A percentile compares a stretch with the other conserved stretches of the same genome.
Evolutionary conservation across 1,284 basidiomycete species (phyloP).

Genomic region (Phellinidium pouzarii): DNA sequence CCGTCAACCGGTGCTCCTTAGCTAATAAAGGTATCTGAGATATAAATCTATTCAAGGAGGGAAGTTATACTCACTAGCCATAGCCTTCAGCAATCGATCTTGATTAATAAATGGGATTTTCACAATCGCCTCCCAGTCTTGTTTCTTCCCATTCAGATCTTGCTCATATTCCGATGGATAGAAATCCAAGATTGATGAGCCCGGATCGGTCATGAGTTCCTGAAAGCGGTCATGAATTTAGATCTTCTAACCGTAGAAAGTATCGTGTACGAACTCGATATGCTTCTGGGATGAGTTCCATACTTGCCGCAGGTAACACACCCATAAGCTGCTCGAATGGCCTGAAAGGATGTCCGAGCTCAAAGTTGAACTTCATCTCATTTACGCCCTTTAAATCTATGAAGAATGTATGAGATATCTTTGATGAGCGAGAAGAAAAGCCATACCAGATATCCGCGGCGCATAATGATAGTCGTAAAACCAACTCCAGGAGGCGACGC

Average conservation of each 20-base stretch:
- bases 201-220: slow-evolving; percentile 86
- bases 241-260: neutral
- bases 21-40: slow-evolving; percentile 33
- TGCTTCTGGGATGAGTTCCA: slow-evolving; percentile 79
- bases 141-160: slow-evolving; percentile 97
- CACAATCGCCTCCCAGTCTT: slow-evolving; percentile 97
- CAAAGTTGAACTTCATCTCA: slow-evolving; percentile 79
- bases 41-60: neutral
- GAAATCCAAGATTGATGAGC: slow-evolving; percentile 91
- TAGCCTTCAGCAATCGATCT: slow-evolving; percentile 70
- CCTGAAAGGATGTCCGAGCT: slow-evolving; percentile 84
- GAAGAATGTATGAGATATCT: neutral
- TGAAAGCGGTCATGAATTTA: slow-evolving; percentile 26
- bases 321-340: slow-evolving; percentile 99
- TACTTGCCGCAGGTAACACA: slow-evolving; percentile 87
- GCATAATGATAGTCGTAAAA: slow-evolving; percentile 99
- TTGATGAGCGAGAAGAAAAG: slow-evolving; percentile 2
- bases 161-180: slow-evolving; percentile 89
- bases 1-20: slow-evolving; percentile 69
- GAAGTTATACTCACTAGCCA: slow-evolving; percentile 52
- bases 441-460: slow-evolving; percentile 83
- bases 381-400: slow-evolving; percentile 75
- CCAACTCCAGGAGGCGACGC: slow-evolving; percentile 97
- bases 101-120: slow-evolving; percentile 99
- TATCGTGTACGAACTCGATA: slow-evolving; percentile 60